Base-by-base conservation (phyloP, 345 rosid genomes). In the Syzygium grande region DNA sequence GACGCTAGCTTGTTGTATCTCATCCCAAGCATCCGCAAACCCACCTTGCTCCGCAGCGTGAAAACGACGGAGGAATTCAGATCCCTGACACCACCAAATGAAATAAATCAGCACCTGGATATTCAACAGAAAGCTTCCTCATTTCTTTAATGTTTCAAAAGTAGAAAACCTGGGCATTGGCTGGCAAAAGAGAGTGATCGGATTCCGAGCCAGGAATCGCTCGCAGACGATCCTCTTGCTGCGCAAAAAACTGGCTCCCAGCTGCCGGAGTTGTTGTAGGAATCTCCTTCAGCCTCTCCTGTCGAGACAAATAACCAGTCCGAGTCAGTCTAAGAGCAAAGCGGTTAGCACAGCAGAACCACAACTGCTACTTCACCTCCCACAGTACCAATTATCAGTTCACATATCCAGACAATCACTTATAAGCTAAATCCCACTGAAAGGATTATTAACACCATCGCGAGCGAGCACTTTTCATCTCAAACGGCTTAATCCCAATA, bases 281-380 rank as follows among this genome's bases (percentile, higher is more conserved):
- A 89, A 94, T 94, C 94, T 97, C 99, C 91, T 93, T 93, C 41
- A 96, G 93, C 95, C 97, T 92, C 84, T 95, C 99, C 99, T 96
- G 95, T 87, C 16, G 17, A 53, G 84, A 83, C 19, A 53, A 51
- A 58, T 21, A 41, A 89, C 51, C 65, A 51, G 25, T 43, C 61
- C 3, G 25, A 54, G 38, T 58, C 86, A 85, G 43, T 58, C 58
- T 41, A 51, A 3, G 0, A 30, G 61, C 8, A 43, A 55, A 78
- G n/a, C 63, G 25, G 34, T 25, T 15, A 49, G 51, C 29, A n/a
- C 55, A 56, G 34, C 15, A 13, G 13, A 86, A 61, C 38, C 51
- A 55, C 77, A 22, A 41, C n/a, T 49, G 38, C 56, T 25, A 17
- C 84, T 23, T 43, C 41, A 46, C 34, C 79, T 58, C 52, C 22